These are phyloP conservation scores for Torulaspora quercuum DNA, from an alignment of 805 yeast genomes.

Conservation along the genomic window DNA sequence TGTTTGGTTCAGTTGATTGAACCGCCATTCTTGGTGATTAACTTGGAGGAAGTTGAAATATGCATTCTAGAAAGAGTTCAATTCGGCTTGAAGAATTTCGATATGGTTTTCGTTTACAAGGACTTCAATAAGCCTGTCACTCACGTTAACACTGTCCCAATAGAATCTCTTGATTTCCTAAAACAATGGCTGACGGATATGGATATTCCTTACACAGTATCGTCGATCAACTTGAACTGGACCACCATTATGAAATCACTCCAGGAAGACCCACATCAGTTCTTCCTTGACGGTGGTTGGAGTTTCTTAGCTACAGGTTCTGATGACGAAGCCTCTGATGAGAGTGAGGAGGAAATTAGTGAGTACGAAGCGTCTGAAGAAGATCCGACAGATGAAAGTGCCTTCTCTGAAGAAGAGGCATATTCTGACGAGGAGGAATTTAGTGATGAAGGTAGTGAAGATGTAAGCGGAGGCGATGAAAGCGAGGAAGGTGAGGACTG, in stretches of 20 bases:
- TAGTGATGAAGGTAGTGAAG: conserved; percentile 36
- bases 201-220: conserved; percentile 91
- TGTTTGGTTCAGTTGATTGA: conserved; percentile 92
- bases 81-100: conserved; percentile 94
- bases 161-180: conserved; percentile 84
- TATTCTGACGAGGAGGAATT: conserved; percentile 38
- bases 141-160: conserved; percentile 92
- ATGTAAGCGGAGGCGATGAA: conserved; percentile 30
- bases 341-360: conserved; percentile 61
- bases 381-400: conserved; percentile 43
- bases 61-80: conserved; percentile 96
- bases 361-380: conserved; percentile 46
- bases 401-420: conserved; percentile 38
- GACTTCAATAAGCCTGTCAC: conserved; percentile 85
- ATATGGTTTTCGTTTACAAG: conserved; percentile 92
- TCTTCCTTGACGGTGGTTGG: conserved; percentile 96
- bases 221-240: conserved; percentile 96
- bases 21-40: conserved; percentile 90
- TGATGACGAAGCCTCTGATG: conserved; percentile 67
- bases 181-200: conserved; percentile 98
- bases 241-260: conserved; percentile 91
- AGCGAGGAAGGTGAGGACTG: conserved; percentile 41
- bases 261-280: conserved; percentile 87
- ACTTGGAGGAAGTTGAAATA: conserved; percentile 86
- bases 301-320: conserved; percentile 84